These are phyloP conservation scores for Pontederia crassipes DNA, from an alignment of 176 grass and related monocot genomes.

Conservation along the genomic window DNA sequence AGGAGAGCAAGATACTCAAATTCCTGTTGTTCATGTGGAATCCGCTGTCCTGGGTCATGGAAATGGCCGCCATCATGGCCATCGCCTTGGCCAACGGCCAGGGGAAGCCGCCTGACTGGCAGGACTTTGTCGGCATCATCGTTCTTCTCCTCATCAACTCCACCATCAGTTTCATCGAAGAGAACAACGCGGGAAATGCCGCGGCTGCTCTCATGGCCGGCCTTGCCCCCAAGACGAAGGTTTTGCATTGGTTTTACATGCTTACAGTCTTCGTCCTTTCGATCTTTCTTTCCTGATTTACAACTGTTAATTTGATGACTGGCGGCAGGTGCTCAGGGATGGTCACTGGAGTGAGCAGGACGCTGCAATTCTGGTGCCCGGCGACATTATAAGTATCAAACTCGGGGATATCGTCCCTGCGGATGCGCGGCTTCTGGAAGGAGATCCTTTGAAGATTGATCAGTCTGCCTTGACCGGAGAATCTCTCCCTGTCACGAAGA, in stretches of 20 bases:
- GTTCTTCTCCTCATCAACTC: constrained; percentile 67
- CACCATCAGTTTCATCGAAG: constrained; percentile 72
- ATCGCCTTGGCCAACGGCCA: constrained; percentile 70
- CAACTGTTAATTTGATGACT: neutral
- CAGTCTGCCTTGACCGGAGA: constrained; percentile 87
- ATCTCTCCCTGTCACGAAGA: constrained; percentile 59
- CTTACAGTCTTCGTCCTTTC: neutral
- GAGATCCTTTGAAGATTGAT: constrained; percentile 74
- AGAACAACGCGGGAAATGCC: constrained; percentile 74
- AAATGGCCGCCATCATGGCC: constrained; percentile 75
- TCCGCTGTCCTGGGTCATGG: constrained; percentile 98
- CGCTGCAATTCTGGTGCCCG: constrained; percentile 59
- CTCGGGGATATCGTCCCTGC: constrained; percentile 85
- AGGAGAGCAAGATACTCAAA: constrained; percentile 83
- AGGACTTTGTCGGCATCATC: constrained; percentile 90
- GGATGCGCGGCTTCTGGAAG: constrained; percentile 72
- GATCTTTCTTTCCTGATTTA: neutral
- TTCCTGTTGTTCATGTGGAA: constrained; percentile 99
- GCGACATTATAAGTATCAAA: constrained; percentile 75
- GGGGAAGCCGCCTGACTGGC: constrained; percentile 78
- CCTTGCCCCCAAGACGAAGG: constrained; percentile 73
- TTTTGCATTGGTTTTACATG: neutral
- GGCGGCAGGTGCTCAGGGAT: constrained; percentile 53
- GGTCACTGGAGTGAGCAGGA: constrained; percentile 56
- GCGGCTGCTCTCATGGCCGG: constrained; percentile 81